Evolutionary conservation across 257 asterid species (phyloP).

Genomic region (Avicennia marina): DNA sequence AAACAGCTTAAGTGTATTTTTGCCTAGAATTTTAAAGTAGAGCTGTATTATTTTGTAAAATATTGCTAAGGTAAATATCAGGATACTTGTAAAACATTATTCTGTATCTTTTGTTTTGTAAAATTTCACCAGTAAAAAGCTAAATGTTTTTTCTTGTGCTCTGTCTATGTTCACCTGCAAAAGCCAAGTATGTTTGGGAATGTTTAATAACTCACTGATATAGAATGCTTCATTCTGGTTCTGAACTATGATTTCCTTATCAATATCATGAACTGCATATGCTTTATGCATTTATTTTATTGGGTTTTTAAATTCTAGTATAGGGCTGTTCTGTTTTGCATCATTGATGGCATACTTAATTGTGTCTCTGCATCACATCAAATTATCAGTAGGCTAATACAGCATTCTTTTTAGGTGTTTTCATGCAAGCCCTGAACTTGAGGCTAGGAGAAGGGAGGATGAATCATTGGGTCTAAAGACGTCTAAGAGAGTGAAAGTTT

Average conservation of each 20-base stretch:
- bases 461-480: constrained; percentile 45
- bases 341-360: constrained; percentile 1
- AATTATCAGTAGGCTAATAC: constrained; percentile 12
- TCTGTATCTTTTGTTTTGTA: constrained; percentile 1
- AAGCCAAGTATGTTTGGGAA: background rate
- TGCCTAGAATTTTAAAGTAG: background rate
- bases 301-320: background rate
- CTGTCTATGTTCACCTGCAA: background rate
- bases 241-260: too few relatives aligned
- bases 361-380: constrained; percentile 1
- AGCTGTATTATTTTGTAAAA: background rate
- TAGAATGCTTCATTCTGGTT: background rate
- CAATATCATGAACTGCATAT: too few relatives aligned
- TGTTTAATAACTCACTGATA: background rate
- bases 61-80: background rate
- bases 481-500: constrained; percentile 44
- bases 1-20: background rate
- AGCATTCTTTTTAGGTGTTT: constrained; percentile 42
- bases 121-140: background rate
- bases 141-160: too few relatives aligned
- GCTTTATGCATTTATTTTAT: constrained; percentile 1
- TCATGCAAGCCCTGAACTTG: constrained; percentile 63
- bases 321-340: background rate
- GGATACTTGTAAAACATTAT: background rate
- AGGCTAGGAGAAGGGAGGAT: constrained; percentile 37